phyloP scores from a whole-genome alignment of 495 filamentous ascomycete genomes.

The Aspergillus sclerotioniger region DNA sequence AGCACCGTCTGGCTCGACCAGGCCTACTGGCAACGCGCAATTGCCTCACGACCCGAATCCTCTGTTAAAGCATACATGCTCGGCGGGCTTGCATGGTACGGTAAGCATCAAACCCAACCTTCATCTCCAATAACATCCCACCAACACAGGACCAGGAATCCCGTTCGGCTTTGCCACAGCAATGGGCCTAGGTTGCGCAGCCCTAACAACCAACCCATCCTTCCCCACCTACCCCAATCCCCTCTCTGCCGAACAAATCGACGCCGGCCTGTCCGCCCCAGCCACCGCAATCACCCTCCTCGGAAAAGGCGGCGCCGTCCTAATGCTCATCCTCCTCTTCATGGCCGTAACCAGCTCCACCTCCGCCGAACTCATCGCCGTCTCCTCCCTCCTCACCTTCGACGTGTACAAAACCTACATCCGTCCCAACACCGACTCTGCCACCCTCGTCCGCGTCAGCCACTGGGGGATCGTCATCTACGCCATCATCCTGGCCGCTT shows the following conservation, averaged over 20 bases:
- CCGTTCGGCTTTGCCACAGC: slow-evolving; percentile 51
- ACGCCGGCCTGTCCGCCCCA: slow-evolving; percentile 45
- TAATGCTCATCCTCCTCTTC: slow-evolving; percentile 50
- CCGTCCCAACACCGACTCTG: slow-evolving; percentile 41
- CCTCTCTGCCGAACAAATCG: slow-evolving; percentile 41
- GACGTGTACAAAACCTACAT: slow-evolving; percentile 57
- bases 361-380: slow-evolving; percentile 54
- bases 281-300: slow-evolving; percentile 47
- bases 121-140: not conserved
- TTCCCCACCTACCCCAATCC: slow-evolving; percentile 56
- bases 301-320: slow-evolving; percentile 47
- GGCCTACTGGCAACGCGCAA: slow-evolving; percentile 50
- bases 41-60: slow-evolving; percentile 44
- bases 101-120: slow-evolving; percentile 11
- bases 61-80: slow-evolving; percentile 50
- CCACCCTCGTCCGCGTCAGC: slow-evolving; percentile 44
- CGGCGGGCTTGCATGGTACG: slow-evolving; percentile 50
- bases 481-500: slow-evolving; percentile 44
- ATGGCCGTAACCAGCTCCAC: slow-evolving; percentile 52
- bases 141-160: slow-evolving; percentile 23
- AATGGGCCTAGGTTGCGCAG: slow-evolving; percentile 47
- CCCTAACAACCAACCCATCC: slow-evolving; percentile 41
- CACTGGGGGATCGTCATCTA: slow-evolving; percentile 49
- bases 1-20: slow-evolving; percentile 46
- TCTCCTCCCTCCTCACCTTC: slow-evolving; percentile 53